Conservation (phyloP, 495 filamentous ascomycete species). For the Aspergillus homomorphus region DNA sequence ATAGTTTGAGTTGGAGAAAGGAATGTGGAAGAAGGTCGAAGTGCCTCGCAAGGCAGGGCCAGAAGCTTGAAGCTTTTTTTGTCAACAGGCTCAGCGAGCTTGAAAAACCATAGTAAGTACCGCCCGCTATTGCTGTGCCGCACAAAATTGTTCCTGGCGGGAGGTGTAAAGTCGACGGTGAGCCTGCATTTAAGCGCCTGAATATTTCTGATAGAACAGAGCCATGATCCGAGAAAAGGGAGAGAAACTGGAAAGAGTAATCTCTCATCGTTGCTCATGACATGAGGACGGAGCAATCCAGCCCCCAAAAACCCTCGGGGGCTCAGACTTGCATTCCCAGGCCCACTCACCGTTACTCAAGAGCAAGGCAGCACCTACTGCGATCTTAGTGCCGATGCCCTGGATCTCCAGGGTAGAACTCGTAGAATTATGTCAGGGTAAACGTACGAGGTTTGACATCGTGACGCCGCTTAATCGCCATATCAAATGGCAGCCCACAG, state of each 20-base stretch:
- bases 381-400: conserved; percentile 22
- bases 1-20: conserved; percentile 15
- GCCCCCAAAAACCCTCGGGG: conserved; percentile 25
- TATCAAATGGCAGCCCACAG: conserved; percentile 17
- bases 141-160: conserved; percentile 28
- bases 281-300: conserved; percentile 21
- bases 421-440: conserved; percentile 15
- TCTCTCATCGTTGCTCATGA: conserved; percentile 19
- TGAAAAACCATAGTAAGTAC: conserved; percentile 28
- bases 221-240: conserved; percentile 15
- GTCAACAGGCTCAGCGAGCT: conserved; percentile 42
- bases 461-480: conserved; percentile 15
- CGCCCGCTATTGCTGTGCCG: conserved; percentile 37
- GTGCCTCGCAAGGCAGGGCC: conserved; percentile 41
- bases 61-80: conserved; percentile 25
- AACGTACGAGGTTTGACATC: conserved; percentile 14
- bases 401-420: conserved; percentile 24
- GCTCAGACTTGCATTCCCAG: conserved; percentile 31
- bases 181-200: conserved; percentile 45
- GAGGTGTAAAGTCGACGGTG: conserved; percentile 34
- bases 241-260: conserved; percentile 11
- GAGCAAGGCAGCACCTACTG: conserved; percentile 19
- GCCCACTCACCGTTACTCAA: conserved; percentile 21
- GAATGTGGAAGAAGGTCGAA: conserved; percentile 32
- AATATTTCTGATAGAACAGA: conserved; percentile 13